A percentile compares a stretch with the other conserved stretches of the same genome.
phyloP scores from a whole-genome alignment of 192 early-diverging fungal genomes.

The Entomortierella parvispora region DNA sequence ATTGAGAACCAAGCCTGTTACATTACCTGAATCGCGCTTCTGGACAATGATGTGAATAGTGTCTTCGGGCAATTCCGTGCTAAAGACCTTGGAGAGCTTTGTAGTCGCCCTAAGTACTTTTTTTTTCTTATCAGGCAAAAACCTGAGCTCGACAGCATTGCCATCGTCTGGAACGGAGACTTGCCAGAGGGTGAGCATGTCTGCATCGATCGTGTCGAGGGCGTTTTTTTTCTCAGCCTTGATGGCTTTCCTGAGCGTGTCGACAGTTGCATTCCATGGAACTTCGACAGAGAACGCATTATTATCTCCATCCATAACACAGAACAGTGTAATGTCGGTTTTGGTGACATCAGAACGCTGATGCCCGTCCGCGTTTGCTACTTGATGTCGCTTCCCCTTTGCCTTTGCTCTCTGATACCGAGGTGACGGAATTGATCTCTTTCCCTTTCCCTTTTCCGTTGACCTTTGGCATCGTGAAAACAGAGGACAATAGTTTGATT shows the following conservation, averaged over 20 bases:
- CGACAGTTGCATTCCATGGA: background rate
- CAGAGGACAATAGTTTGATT: slow-evolving; percentile 4
- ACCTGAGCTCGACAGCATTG: too few species aligned
- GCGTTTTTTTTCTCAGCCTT: slow-evolving; percentile 4
- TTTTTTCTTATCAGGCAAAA: background rate
- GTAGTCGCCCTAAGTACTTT: background rate
- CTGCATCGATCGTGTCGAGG: background rate
- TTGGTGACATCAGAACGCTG: too few species aligned
- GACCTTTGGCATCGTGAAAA: slow-evolving; percentile 13
- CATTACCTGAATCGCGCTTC: slow-evolving; percentile 1
- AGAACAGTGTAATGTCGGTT: slow-evolving; percentile 7
- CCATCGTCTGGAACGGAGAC: slow-evolving; percentile 6
- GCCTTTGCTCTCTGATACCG: background rate
- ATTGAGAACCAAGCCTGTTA: slow-evolving; percentile 2
- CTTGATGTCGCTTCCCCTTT: slow-evolving; percentile 1
- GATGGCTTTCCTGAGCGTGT: slow-evolving; percentile 12
- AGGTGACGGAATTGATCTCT: background rate
- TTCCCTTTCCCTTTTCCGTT: slow-evolving; percentile 8
- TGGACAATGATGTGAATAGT: slow-evolving; percentile 6
- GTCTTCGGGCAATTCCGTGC: too few species aligned
- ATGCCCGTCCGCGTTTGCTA: background rate
- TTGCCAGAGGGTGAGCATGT: background rate
- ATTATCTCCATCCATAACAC: slow-evolving; percentile 15
- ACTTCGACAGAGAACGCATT: slow-evolving; percentile 8
- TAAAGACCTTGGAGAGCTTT: background rate